Conservation (phyloP, 768 basidiomycete species). For the Auricularia sp. region DNA sequence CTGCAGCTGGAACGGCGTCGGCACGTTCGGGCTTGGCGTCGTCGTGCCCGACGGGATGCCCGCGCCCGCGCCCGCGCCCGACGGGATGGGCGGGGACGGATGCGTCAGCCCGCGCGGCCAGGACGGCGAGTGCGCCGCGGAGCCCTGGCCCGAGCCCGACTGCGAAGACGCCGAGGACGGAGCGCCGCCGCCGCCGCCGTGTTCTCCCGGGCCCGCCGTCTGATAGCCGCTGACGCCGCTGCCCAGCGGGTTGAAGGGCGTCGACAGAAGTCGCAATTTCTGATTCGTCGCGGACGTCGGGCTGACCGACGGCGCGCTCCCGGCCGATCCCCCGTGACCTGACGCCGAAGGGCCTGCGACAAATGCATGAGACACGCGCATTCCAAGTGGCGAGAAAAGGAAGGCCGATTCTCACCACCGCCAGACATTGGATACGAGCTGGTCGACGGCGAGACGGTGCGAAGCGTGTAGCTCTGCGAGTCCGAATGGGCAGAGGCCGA, state of each 20-base stretch:
- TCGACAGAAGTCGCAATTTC: background rate
- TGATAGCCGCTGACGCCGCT: background rate
- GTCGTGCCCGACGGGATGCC: background rate
- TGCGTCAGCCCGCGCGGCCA: background rate
- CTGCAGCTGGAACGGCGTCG: background rate
- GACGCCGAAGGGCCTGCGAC: background rate
- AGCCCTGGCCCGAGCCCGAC: background rate
- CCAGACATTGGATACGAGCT: background rate
- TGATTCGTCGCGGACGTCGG: background rate
- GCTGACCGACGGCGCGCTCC: background rate
- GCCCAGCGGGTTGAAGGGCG: background rate
- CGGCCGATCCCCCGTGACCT: background rate
- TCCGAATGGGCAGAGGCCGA: background rate
- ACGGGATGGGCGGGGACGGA: background rate
- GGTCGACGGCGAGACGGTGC: background rate
- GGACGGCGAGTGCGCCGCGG: background rate
- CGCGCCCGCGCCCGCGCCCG: background rate
- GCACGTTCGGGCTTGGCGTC: background rate
- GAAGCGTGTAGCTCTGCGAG: background rate
- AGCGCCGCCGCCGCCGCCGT: background rate
- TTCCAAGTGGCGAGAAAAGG: background rate
- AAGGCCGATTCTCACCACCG: background rate
- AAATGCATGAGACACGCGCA: background rate
- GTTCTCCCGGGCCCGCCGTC: background rate
- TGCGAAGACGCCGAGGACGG: background rate